phyloP scores from a whole-genome alignment of 257 asterid species.

The Nicotiana otophora region DNA sequence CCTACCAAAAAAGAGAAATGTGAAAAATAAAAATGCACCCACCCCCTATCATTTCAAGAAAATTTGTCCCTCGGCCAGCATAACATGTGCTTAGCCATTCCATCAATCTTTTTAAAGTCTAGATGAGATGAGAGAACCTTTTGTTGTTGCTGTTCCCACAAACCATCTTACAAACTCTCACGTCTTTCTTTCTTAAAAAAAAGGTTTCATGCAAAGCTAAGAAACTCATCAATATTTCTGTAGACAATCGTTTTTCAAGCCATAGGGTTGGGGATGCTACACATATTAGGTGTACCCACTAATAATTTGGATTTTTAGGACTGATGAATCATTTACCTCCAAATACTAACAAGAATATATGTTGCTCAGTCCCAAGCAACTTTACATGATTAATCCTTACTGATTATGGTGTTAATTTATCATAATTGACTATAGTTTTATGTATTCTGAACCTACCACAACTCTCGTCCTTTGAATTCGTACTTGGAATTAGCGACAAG shows the following conservation, averaged over 20 bases:
- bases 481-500: not conserved
- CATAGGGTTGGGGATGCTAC: conserved; percentile 5
- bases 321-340: not conserved
- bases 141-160: not conserved
- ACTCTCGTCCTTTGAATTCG: not conserved
- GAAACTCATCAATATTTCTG: not conserved
- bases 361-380: not conserved
- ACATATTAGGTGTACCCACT: conserved; percentile 21
- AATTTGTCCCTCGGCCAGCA: conserved; percentile 27
- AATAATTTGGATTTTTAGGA: conserved; percentile 11
- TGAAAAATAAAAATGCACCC: not conserved
- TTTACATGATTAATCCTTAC: not conserved
- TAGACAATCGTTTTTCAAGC: not conserved
- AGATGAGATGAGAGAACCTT: not conserved
- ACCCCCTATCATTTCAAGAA: conserved; percentile 30
- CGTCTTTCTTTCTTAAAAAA: not conserved
- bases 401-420: not conserved
- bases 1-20: not conserved
- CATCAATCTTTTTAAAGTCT: conserved; percentile 4
- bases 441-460: not conserved
- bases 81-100: conserved; percentile 39
- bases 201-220: not conserved
- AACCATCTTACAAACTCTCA: not conserved
- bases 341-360: not conserved
- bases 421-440: not conserved